These are phyloP conservation scores for Alternaria tenuissima DNA, from an alignment of 2,329 filamentous ascomycete genomes.

Conservation along the genomic window DNA sequence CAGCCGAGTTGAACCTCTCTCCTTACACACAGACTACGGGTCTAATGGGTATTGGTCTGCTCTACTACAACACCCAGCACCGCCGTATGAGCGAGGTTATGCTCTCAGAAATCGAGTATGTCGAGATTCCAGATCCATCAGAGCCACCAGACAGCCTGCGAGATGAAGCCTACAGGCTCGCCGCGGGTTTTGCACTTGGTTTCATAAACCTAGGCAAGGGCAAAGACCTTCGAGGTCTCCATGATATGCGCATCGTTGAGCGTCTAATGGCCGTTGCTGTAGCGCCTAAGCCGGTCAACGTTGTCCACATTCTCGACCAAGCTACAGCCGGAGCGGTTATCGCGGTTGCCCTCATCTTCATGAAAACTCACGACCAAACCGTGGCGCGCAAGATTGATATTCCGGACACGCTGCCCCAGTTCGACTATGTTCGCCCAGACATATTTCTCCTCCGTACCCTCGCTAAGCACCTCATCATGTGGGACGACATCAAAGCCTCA, in stretches of 20 bases:
- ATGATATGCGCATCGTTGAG: conserved; percentile 93
- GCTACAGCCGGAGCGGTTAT: conserved; percentile 93
- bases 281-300: conserved; percentile 86
- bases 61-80: conserved; percentile 96
- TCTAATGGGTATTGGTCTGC: conserved; percentile 93
- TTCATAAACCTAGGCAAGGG: conserved; percentile 96
- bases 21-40: conserved; percentile 94
- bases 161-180: conserved; percentile 94
- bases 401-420: conserved; percentile 87
- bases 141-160: conserved; percentile 77
- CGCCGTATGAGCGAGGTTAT: conserved; percentile 99
- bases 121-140: conserved; percentile 77
- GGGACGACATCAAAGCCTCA: conserved; percentile 79
- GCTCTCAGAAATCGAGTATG: conserved; percentile 94
- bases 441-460: conserved; percentile 89
- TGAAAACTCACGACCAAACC: conserved; percentile 91
- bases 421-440: conserved; percentile 94
- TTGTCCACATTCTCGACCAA: conserved; percentile 91
- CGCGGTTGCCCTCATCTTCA: conserved; percentile 89
- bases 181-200: conserved; percentile 90
- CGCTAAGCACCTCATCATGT: conserved; percentile 90
- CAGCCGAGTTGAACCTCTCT: conserved; percentile 92
- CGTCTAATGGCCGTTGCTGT: conserved; percentile 86
- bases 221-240: conserved; percentile 83
- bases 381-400: conserved; percentile 93